These are phyloP conservation scores for Phytopythium mirpurense DNA, from an alignment of 352 stramenopile genomes.

Conservation along the genomic window DNA sequence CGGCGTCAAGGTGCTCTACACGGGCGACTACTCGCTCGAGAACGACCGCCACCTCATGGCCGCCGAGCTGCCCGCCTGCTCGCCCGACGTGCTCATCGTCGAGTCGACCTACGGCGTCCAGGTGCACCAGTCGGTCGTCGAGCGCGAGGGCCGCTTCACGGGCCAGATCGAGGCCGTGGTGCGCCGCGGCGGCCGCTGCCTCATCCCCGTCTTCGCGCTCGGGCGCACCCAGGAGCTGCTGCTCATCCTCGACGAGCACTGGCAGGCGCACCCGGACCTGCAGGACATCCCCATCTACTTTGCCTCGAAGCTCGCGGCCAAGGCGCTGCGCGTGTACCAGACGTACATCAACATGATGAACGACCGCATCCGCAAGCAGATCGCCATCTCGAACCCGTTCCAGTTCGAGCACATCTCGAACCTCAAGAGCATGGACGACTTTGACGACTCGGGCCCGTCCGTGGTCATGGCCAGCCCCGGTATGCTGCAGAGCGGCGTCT, in stretches of 20 bases:
- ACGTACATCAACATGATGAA: slow-evolving; percentile 99
- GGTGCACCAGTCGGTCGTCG: slow-evolving; percentile 93
- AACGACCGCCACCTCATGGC: slow-evolving; percentile 98
- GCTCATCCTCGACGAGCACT: slow-evolving; percentile 99
- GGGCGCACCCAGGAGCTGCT: slow-evolving; percentile 98
- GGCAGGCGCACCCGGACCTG: slow-evolving; percentile 91
- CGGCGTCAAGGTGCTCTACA: slow-evolving; percentile 97
- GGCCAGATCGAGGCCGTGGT: slow-evolving; percentile 95
- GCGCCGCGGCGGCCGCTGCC: slow-evolving; percentile 92
- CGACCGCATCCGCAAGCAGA: slow-evolving; percentile 94
- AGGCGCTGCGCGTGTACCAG: slow-evolving; percentile 97
- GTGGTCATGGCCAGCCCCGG: slow-evolving; percentile 98
- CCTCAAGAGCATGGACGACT: slow-evolving; percentile 95
- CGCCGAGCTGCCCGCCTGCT: slow-evolving; percentile 73
- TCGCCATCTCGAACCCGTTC: slow-evolving; percentile 98
- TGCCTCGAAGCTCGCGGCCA: slow-evolving; percentile 94
- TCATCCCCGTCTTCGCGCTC: slow-evolving; percentile 99
- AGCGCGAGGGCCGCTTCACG: slow-evolving; percentile 97
- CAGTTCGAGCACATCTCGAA: slow-evolving; percentile 97
- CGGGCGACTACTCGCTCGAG: slow-evolving; percentile 97
- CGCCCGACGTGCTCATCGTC: slow-evolving; percentile 98
- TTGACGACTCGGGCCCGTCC: slow-evolving; percentile 96
- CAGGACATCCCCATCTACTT: slow-evolving; percentile 99
- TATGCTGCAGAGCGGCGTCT: slow-evolving; percentile 98
- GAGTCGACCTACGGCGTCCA: slow-evolving; percentile 98